Percentiles rank a stretch among this genome's conserved stretches.
Conservation (phyloP, 2,329 filamentous ascomycete species). For the Helotiales sp. region DNA sequence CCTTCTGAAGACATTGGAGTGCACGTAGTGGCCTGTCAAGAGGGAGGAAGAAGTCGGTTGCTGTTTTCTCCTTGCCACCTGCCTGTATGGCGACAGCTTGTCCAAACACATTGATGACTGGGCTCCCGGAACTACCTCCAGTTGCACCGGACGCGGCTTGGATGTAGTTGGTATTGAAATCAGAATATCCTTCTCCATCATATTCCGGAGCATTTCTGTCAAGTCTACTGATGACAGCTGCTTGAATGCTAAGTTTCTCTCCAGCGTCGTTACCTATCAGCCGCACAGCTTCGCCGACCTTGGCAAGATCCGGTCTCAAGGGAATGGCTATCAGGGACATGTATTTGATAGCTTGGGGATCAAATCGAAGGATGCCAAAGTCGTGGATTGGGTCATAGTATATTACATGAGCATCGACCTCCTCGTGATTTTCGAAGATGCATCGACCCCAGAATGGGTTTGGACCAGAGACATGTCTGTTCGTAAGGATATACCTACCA, state of each 20-base stretch:
- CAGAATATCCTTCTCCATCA: slow-evolving; percentile 88
- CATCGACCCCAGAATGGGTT: slow-evolving; percentile 98
- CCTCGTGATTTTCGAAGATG: slow-evolving; percentile 98
- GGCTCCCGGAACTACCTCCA: slow-evolving; percentile 94
- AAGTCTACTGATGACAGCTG: slow-evolving; percentile 93
- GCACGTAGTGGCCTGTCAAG: slow-evolving; percentile 89
- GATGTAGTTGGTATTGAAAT: slow-evolving; percentile 96
- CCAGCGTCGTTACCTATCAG: slow-evolving; percentile 98
- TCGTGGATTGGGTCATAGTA: slow-evolving; percentile 99
- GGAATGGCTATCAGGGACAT: slow-evolving; percentile 85
- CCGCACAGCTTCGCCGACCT: slow-evolving; percentile 90
- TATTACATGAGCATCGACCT: slow-evolving; percentile 93
- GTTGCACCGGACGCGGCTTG: slow-evolving; percentile 96
- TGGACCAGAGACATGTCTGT: slow-evolving; percentile 90
- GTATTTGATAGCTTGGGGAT: slow-evolving; percentile 95
- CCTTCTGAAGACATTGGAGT: slow-evolving; percentile 80
- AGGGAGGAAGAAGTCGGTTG: slow-evolving; percentile 96
- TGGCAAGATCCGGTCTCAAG: slow-evolving; percentile 83
- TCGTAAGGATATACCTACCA: slow-evolving; percentile 77
- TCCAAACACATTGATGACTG: slow-evolving; percentile 94
- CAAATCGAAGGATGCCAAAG: slow-evolving; percentile 95
- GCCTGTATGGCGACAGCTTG: slow-evolving; percentile 92
- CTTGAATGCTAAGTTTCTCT: slow-evolving; percentile 96
- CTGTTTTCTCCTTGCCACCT: slow-evolving; percentile 91
- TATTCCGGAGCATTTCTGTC: slow-evolving; percentile 98